These are phyloP conservation scores for Exophiala alcalophila DNA, from an alignment of 2,329 filamentous ascomycete genomes.

Conservation along the genomic window DNA sequence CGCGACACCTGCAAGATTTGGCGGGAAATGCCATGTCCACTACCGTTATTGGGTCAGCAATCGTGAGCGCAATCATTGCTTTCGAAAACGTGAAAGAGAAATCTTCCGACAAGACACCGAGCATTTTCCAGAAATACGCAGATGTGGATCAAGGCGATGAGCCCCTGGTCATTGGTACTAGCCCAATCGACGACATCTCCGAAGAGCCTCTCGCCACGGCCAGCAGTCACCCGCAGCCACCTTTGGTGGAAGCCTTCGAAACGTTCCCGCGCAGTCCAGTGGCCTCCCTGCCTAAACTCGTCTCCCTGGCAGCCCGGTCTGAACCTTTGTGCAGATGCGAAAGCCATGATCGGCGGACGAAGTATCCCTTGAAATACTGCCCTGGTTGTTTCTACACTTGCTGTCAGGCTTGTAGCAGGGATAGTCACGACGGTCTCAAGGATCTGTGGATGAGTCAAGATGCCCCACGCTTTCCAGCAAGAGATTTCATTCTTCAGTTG, in stretches of 20 bases:
- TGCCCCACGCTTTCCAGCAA: not conserved
- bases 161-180: not conserved
- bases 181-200: not conserved
- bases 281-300: no score
- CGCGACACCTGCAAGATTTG: constrained; percentile 63
- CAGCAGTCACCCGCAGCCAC: no score
- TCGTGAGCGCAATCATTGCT: constrained; percentile 57
- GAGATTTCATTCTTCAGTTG: constrained; percentile 8
- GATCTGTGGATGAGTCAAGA: not conserved
- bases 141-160: not conserved
- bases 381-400: constrained; percentile 22
- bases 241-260: no score
- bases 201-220: no score
- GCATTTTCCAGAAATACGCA: constrained; percentile 11
- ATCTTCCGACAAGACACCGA: not conserved
- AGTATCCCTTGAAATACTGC: constrained; percentile 25
- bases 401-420: constrained; percentile 21
- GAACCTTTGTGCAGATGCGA: constrained; percentile 59
- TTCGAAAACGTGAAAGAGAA: constrained; percentile 24
- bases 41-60: constrained; percentile 64
- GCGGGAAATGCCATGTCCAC: constrained; percentile 79
- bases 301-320: no score
- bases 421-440: constrained; percentile 13
- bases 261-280: no score
- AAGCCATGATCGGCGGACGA: constrained; percentile 41